These are phyloP conservation scores for Elongisporangium anandrum DNA, from an alignment of 352 stramenopile genomes.

Conservation along the genomic window DNA sequence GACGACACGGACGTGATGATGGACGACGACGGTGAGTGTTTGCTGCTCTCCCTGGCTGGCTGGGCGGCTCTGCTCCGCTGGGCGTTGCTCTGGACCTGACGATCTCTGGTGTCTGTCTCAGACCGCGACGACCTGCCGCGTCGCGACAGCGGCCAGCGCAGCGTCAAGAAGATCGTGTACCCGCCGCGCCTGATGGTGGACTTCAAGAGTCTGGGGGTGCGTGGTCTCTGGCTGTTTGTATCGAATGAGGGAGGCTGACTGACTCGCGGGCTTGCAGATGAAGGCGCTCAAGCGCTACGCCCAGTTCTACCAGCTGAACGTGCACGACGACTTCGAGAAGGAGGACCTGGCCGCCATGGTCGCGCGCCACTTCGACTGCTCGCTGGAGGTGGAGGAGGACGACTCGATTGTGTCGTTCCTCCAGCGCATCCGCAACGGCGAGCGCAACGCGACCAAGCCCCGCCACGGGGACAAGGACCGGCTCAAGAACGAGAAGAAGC, in stretches of 20 bases:
- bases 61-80: background rate
- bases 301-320: constrained; percentile 73
- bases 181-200: constrained; percentile 80
- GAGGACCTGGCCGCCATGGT: constrained; percentile 74
- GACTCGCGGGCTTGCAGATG: constrained; percentile 34
- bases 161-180: constrained; percentile 53
- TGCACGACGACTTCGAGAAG: constrained; percentile 55
- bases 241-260: background rate
- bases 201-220: constrained; percentile 74
- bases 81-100: constrained; percentile 3
- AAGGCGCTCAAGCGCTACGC: constrained; percentile 72
- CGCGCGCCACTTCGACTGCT: constrained; percentile 73
- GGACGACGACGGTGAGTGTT: constrained; percentile 28
- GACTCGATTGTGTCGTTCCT: constrained; percentile 85
- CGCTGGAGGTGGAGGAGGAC: constrained; percentile 81
- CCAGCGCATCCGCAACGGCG: constrained; percentile 78
- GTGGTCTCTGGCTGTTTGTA: constrained; percentile 9
- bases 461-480: constrained; percentile 59
- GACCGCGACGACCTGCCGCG: constrained; percentile 25
- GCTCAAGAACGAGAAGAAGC: constrained; percentile 55
- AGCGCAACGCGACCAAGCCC: constrained; percentile 52
- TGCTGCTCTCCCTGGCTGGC: background rate
- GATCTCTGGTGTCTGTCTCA: constrained; percentile 4
- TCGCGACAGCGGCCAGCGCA: constrained; percentile 29
- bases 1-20: constrained; percentile 36